phyloP scores from a whole-genome alignment of 805 yeast species.

The Saccharomycopsis sp. region DNA sequence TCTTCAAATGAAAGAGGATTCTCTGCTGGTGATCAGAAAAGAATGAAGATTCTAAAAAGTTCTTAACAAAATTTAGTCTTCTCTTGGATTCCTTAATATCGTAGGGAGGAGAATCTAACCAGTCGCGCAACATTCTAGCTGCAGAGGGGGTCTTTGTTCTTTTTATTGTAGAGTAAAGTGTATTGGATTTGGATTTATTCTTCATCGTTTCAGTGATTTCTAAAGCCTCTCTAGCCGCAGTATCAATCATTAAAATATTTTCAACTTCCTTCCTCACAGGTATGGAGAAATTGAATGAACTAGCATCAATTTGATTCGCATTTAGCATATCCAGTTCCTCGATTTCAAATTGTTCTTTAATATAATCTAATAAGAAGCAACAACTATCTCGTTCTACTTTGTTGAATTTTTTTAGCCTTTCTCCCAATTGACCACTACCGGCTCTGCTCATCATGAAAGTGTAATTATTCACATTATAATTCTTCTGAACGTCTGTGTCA shows the following conservation, averaged over 20 bases:
- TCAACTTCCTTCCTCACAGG: conserved; percentile 55
- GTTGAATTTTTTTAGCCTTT: neutral
- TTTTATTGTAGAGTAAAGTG: conserved; percentile 61
- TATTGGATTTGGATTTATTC: conserved; percentile 53
- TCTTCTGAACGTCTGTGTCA: neutral
- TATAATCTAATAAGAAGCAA: conserved; percentile 13
- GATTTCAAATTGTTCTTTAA: conserved; percentile 16
- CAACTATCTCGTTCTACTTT: conserved; percentile 3
- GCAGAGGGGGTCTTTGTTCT: conserved; percentile 80
- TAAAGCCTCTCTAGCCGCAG: conserved; percentile 68
- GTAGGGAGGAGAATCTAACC: conserved; percentile 78
- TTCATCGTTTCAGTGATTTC: conserved; percentile 60
- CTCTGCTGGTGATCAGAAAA: conserved; percentile 29
- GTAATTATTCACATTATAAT: conserved; percentile 46
- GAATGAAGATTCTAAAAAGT: conserved; percentile 30
- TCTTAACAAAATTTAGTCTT: conserved; percentile 48
- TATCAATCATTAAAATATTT: conserved; percentile 67
- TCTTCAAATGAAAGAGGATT: conserved; percentile 6
- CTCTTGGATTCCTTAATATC: conserved; percentile 45
- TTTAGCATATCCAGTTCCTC: conserved; percentile 3
- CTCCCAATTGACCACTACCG: neutral
- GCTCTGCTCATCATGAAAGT: conserved; percentile 27
- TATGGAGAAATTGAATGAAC: conserved; percentile 46
- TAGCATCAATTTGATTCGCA: conserved; percentile 1
- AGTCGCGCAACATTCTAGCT: conserved; percentile 64